Evolutionary conservation across 1,284 basidiomycete genomes (phyloP), one percentile per base, ranked within the genome.

Genomic region (Puccinia coronata): DNA sequence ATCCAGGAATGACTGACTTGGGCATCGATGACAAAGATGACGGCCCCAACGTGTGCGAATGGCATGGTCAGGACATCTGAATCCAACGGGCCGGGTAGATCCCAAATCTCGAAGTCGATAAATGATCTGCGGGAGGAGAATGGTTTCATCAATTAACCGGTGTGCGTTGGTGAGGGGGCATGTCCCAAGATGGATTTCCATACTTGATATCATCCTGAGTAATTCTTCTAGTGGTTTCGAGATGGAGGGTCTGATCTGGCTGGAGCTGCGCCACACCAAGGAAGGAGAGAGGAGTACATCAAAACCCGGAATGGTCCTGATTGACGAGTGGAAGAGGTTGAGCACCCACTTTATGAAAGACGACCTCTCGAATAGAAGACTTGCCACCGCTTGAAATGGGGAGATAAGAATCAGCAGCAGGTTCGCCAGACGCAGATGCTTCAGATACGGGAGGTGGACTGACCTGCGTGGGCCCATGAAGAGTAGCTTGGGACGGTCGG

Each of bases 11-110:
- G 25, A 86, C 90, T 83, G 84, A 94, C 94, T 87, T 95, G 93
- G 82, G 97, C 96, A 85, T 98, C 96, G 84, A 98, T 93, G n/a
- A 98, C 95, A 85, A 96, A 99, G 51, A 98, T 91, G 83, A 98
- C 84, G 34, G 86, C 86, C 34, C 85, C 85, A 14, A 86, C 84
- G 5, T 78, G 65, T n/a, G 76, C 76, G 36, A 78, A 78, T 28
- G 76, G 65, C 76, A 78, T 55, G 25, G 63, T 36, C 12, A 78
- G 51, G 12, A 82, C 82, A 20, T 84, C 84, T 74, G 84, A 83
- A 14, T 83, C 82, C 67, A 86, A 76, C 31, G 83, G 89, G 16
- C 93, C 93, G 0, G 96, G 96, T 82, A 93, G 93, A 85, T 98
- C 96, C 94, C 95, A 98, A 85, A 98, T 91, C 86, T 98, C 93